phyloP scores from a whole-genome alignment of 768 basidiomycete species.

The Agaricus bisporus region DNA sequence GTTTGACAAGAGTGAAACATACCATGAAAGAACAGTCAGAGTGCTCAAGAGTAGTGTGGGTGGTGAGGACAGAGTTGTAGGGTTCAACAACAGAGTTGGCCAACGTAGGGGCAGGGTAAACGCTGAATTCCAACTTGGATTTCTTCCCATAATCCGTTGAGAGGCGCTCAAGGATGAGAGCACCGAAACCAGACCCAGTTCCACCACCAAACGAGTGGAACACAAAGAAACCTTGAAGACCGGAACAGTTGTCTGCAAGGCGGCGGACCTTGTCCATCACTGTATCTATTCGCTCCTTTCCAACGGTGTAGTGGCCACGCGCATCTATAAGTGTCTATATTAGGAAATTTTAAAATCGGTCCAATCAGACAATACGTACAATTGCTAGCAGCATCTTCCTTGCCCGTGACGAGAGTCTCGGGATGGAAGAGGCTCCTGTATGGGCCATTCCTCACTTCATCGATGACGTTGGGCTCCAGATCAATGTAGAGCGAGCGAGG shows the following conservation, averaged over 20 bases:
- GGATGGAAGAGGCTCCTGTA: constrained; percentile 99
- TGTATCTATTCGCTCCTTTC: constrained; percentile 95
- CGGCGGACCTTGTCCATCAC: constrained; percentile 97
- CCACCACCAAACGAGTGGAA: constrained; percentile 99
- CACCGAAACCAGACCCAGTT: constrained; percentile 98
- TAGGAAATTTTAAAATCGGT: neutral
- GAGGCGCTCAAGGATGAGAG: constrained; percentile 92
- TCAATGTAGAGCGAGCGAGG: constrained; percentile 97
- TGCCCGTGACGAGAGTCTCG: constrained; percentile 96
- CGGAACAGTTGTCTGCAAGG: constrained; percentile 95
- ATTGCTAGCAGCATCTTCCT: constrained; percentile 99
- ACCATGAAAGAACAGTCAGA: constrained; percentile 99
- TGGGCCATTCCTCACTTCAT: constrained; percentile 92
- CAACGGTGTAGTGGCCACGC: constrained; percentile 98
- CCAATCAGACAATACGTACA: constrained; percentile 43
- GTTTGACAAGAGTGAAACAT: constrained; percentile 8
- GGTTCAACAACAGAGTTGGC: constrained; percentile 98
- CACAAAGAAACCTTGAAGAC: constrained; percentile 99
- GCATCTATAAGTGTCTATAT: constrained; percentile 55
- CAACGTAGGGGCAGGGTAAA: constrained; percentile 85
- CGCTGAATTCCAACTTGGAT: constrained; percentile 97
- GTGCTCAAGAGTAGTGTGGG: constrained; percentile 98
- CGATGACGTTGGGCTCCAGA: constrained; percentile 95
- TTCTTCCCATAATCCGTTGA: constrained; percentile 99
- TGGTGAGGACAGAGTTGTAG: constrained; percentile 96